Percentiles rank a stretch among this genome's conserved stretches.
Conservation (phyloP, 2,329 filamentous ascomycete species). For the Penicillium italicum region DNA sequence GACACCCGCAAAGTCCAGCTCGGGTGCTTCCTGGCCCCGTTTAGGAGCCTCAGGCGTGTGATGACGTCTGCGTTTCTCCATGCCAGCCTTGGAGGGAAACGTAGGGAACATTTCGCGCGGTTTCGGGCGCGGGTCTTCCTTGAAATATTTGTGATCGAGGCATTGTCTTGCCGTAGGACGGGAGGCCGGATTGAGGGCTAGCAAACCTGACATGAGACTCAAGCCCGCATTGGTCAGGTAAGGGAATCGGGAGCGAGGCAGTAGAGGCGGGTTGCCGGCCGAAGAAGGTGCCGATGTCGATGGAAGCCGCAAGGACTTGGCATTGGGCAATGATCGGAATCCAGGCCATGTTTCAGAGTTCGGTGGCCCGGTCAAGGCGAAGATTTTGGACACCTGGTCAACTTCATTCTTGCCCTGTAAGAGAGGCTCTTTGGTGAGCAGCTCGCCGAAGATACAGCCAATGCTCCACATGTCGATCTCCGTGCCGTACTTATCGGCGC, state of each 20-base stretch:
- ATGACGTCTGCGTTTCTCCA: constrained; percentile 71
- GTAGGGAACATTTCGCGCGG: constrained; percentile 91
- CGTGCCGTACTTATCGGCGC: constrained; percentile 67
- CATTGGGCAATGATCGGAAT: constrained; percentile 84
- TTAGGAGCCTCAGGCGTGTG: constrained; percentile 80
- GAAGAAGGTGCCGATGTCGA: constrained; percentile 34
- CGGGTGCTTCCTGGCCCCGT: constrained; percentile 66
- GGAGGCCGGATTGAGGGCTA: constrained; percentile 69
- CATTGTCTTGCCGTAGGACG: constrained; percentile 71
- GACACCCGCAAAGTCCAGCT: constrained; percentile 65
- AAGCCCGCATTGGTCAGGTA: constrained; percentile 73
- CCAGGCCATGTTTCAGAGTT: constrained; percentile 78
- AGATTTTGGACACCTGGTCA: constrained; percentile 81
- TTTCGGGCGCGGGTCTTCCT: constrained; percentile 85
- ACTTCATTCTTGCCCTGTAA: constrained; percentile 90
- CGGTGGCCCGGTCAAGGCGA: constrained; percentile 82
- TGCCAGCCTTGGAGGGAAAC: constrained; percentile 90
- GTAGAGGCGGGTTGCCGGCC: constrained; percentile 39
- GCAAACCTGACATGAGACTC: constrained; percentile 63
- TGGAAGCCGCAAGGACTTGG: constrained; percentile 71
- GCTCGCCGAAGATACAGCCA: constrained; percentile 91
- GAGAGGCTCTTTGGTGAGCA: constrained; percentile 76
- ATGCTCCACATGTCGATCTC: constrained; percentile 94
- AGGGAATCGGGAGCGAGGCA: constrained; percentile 75
- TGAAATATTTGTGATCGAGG: constrained; percentile 78